These are phyloP conservation scores for Chalciporus piperatus DNA, from an alignment of 768 basidiomycete species.

Conservation along the genomic window DNA sequence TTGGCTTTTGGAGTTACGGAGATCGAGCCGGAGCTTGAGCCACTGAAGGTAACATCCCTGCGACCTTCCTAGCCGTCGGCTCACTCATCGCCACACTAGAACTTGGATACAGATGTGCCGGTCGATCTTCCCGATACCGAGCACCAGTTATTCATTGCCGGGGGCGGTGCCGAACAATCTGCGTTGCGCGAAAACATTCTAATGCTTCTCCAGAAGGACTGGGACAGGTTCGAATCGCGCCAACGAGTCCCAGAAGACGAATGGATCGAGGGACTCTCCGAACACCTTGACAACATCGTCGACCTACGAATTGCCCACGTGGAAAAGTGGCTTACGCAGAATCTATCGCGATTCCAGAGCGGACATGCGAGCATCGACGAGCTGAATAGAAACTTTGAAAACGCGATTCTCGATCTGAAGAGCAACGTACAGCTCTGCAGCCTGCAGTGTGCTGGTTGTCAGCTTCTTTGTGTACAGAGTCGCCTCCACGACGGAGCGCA, in stretches of 20 bases:
- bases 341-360: slow-evolving; percentile 45
- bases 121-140: slow-evolving; percentile 38
- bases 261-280: slow-evolving; percentile 40
- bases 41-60: slow-evolving; percentile 42
- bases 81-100: slow-evolving; percentile 35
- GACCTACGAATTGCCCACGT: slow-evolving; percentile 48
- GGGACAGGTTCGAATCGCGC: slow-evolving; percentile 19
- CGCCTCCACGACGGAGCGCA: slow-evolving; percentile 47
- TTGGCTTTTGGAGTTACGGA: slow-evolving; percentile 48
- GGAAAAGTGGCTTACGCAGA: slow-evolving; percentile 48
- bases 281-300: slow-evolving; percentile 39
- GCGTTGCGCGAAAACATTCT: slow-evolving; percentile 14
- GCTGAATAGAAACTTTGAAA: slow-evolving; percentile 44
- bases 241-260: slow-evolving; percentile 23
- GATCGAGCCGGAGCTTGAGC: slow-evolving; percentile 43
- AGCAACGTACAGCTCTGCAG: slow-evolving; percentile 49
- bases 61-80: background rate
- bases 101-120: slow-evolving; percentile 47
- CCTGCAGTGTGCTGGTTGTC: slow-evolving; percentile 45
- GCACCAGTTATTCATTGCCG: slow-evolving; percentile 34
- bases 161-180: slow-evolving; percentile 14
- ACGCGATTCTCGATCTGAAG: slow-evolving; percentile 43
- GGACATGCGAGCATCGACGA: slow-evolving; percentile 44
- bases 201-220: slow-evolving; percentile 13
- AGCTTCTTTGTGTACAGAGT: slow-evolving; percentile 46